Evolutionary conservation across 2,329 filamentous ascomycete genomes (phyloP).

Genomic region (Pseudophaeomoniella oleicola): DNA sequence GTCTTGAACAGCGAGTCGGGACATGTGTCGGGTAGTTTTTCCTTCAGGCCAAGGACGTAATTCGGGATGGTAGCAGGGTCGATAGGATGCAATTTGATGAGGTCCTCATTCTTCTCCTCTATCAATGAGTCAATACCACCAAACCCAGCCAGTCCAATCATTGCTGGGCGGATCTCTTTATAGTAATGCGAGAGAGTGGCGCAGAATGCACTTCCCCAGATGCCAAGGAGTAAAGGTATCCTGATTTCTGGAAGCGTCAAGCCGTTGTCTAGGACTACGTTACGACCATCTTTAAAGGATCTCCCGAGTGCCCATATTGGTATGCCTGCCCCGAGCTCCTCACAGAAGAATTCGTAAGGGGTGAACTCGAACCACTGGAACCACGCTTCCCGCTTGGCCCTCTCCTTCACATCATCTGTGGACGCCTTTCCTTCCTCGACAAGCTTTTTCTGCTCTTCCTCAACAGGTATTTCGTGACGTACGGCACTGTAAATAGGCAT

Average conservation of each 20-base stretch:
- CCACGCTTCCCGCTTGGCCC: constrained; percentile 56
- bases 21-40: constrained; percentile 58
- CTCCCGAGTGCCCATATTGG: constrained; percentile 88
- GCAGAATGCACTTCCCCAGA: constrained; percentile 96
- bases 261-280: constrained; percentile 46
- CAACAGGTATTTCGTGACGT: constrained; percentile 77
- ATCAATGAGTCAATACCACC: constrained; percentile 67
- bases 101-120: constrained; percentile 64
- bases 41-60: constrained; percentile 69
- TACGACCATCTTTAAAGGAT: constrained; percentile 58
- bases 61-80: constrained; percentile 86
- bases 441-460: constrained; percentile 38
- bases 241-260: constrained; percentile 71
- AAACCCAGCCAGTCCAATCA: constrained; percentile 63
- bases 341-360: constrained; percentile 89
- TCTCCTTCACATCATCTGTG: constrained; percentile 25
- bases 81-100: constrained; percentile 87
- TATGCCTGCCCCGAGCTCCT: constrained; percentile 81
- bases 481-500: constrained; percentile 93
- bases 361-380: constrained; percentile 98
- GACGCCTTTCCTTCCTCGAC: constrained; percentile 23
- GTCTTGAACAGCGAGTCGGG: constrained; percentile 59
- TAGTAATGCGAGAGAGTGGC: constrained; percentile 94
- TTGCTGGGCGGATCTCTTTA: constrained; percentile 72
- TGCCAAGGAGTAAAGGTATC: constrained; percentile 70